These are phyloP conservation scores for Ceratocystis colombiana DNA, from an alignment of 2,329 filamentous ascomycete genomes.

Conservation along the genomic window DNA sequence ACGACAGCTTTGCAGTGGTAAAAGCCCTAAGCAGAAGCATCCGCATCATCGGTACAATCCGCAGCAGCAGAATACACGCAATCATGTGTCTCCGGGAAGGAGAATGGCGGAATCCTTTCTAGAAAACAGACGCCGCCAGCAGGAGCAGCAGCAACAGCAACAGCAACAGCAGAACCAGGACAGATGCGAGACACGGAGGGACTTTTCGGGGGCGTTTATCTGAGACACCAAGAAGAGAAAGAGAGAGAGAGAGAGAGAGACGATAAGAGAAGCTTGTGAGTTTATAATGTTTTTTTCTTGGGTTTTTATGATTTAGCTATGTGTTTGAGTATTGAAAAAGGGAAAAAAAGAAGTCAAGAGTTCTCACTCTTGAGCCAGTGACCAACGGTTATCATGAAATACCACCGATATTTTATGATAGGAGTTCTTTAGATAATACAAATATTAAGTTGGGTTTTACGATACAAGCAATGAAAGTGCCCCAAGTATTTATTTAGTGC, in stretches of 20 bases:
- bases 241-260: neutral
- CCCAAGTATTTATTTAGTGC: no score
- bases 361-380: constrained; percentile 8
- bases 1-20: constrained; percentile 4
- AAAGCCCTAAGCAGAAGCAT: neutral
- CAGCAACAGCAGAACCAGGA: neutral
- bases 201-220: constrained; percentile 24
- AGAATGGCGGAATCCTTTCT: constrained; percentile 24
- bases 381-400: constrained; percentile 3
- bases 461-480: neutral
- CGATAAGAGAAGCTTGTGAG: neutral
- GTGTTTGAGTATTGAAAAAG: neutral
- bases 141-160: neutral
- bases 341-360: no score
- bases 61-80: constrained; percentile 2
- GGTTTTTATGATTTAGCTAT: constrained; percentile 10
- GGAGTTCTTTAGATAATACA: constrained; percentile 2
- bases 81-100: constrained; percentile 21
- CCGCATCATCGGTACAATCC: neutral
- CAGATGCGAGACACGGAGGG: neutral
- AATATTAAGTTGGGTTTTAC: neutral
- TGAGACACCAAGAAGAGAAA: neutral
- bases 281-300: neutral
- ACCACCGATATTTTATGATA: constrained; percentile 5
- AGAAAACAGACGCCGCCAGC: constrained; percentile 20